Base-by-base conservation (phyloP, 2,329 filamentous ascomycete species). In the Ophiostoma sp. region DNA sequence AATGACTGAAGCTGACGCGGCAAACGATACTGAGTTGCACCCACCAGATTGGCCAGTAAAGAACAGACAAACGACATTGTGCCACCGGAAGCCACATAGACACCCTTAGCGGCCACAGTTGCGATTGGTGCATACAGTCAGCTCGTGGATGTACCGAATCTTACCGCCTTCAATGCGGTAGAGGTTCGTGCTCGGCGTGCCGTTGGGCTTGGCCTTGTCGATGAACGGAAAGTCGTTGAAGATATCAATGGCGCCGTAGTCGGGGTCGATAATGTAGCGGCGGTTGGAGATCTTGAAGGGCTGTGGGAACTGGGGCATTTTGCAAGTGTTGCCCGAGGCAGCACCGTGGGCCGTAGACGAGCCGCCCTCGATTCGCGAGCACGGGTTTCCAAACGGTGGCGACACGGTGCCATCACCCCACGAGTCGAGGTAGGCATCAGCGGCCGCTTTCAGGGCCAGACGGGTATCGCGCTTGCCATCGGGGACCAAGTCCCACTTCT, bases 181-280 rank as follows among this genome's bases (percentile, higher is more conserved):
- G 10, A 57, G 52, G 52, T 57, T 27, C n/a, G 23, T 57, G 52
- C 11, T 27, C 1, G 52, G 23, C 10, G 52, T 57, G 23, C 23
- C 52, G 23, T 57, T 57, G 52, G 52, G 52, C 8, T 57, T 57
- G 13, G 52, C 52, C 52, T 23, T 57, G n/a, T 57, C 52, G 52
- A 57, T 57, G 5, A 48, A 48, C 5, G 44, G 44, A n/a, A 48
- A 48, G 7, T 48, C 44, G 1, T n/a, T n/a, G 4, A 48, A 48
- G 20, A 48, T 48, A 5, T n/a, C 44, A 48, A 48, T 48, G 44
- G 44, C 44, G 3, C 44, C 44, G 44, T 48, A 48, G 44, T 48
- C 44, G 17, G 44, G 44, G 3, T 48, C 44, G 44, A 48, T 48
- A 48, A 48, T 48, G 44, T 48, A 48, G 44, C 23, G 52, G 10